These are phyloP conservation scores for Moesziomyces sp. DNA, from an alignment of 1,284 basidiomycete species.

Conservation along the genomic window DNA sequence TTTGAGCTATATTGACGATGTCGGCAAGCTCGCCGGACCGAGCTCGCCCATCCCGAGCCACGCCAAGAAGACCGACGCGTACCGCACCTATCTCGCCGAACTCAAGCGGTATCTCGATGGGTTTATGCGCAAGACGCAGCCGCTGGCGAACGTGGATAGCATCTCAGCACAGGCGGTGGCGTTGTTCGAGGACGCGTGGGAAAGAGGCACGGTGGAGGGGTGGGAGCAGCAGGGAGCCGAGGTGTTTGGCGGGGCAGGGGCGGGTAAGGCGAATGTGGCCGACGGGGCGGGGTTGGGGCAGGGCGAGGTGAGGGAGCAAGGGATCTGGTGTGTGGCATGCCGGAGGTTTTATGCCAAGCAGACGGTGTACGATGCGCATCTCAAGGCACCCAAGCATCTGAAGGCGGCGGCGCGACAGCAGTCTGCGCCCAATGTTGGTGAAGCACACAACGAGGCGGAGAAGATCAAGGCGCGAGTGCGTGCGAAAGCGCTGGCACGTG, in stretches of 20 bases:
- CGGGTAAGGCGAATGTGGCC: slow-evolving; percentile 61
- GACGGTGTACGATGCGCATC: slow-evolving; percentile 95
- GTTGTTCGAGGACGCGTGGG: slow-evolving; percentile 85
- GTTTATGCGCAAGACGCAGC: slow-evolving; percentile 87
- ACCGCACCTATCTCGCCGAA: slow-evolving; percentile 53
- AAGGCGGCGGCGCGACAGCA: slow-evolving; percentile 83
- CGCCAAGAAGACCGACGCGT: slow-evolving; percentile 59
- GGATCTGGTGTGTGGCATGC: slow-evolving; percentile 96
- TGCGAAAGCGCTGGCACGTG: slow-evolving; percentile 53
- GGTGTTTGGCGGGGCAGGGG: slow-evolving; percentile 29
- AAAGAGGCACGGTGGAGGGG: slow-evolving; percentile 76
- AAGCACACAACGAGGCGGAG: slow-evolving; percentile 17
- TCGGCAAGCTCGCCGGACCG: slow-evolving; percentile 72
- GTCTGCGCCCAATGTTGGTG: slow-evolving; percentile 9
- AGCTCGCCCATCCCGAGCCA: slow-evolving; percentile 42
- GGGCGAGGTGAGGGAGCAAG: slow-evolving; percentile 67
- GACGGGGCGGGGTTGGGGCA: slow-evolving; percentile 26
- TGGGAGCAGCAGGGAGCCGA: slow-evolving; percentile 75
- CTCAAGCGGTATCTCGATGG: slow-evolving; percentile 86
- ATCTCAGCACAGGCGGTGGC: slow-evolving; percentile 76
- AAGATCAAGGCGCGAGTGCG: slow-evolving; percentile 32
- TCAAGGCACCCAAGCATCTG: slow-evolving; percentile 92
- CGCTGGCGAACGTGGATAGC: slow-evolving; percentile 82
- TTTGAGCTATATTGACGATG: slow-evolving; percentile 78
- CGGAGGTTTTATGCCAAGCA: slow-evolving; percentile 94